Evolutionary conservation across 352 stramenopile genomes (phyloP), one percentile per base, ranked within the genome.

Genomic region (Phytophthora pseudosyringae): DNA sequence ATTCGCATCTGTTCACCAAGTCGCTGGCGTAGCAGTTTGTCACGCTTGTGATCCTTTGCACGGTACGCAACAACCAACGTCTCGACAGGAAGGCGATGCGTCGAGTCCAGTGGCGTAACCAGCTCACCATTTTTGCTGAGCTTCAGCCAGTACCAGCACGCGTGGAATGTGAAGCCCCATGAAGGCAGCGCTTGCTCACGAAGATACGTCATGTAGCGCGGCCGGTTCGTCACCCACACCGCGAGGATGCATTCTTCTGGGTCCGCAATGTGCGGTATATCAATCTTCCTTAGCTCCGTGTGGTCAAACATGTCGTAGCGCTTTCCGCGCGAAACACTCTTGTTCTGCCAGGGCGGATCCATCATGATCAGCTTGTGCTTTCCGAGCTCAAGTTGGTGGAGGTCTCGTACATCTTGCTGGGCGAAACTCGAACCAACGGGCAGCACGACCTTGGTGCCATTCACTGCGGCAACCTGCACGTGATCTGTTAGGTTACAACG

Each of bases 141-240:
- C 52, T 93, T 93, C 55, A 93, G 77, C 85, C 85, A 93, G 55
- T 86, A 88, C 82, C 85, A 91, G 36, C 75, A 89, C 25, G 72
- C 70, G 53, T 88, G 72, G 46, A 75, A 77, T 18, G 62, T 69
- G 50, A 91, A 91, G 1, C 82, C 80, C 85, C 82, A 91, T 15
- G 28, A 43, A 1, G 85, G 79, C 15, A 93, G 69, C 48, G 82
- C 60, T 49, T 79, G 55, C 5, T 93, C 67, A 5, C 83, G 48
- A 54, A 93, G 73, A 70, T 86, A 91, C 15, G 65, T 26, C 55
- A 67, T 75, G 65, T 90, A 90, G 28, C 61, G 47, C 12, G 85
- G 85, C 11, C 76, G 74, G 32, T 91, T 91, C 44, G 85, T 93
- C 47, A 93, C 85, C 85, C 85, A 93, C 16, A 93, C 76, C 15